Evolutionary conservation across 1,284 basidiomycete species (phyloP).

Genomic region (Dichomitus squalens): DNA sequence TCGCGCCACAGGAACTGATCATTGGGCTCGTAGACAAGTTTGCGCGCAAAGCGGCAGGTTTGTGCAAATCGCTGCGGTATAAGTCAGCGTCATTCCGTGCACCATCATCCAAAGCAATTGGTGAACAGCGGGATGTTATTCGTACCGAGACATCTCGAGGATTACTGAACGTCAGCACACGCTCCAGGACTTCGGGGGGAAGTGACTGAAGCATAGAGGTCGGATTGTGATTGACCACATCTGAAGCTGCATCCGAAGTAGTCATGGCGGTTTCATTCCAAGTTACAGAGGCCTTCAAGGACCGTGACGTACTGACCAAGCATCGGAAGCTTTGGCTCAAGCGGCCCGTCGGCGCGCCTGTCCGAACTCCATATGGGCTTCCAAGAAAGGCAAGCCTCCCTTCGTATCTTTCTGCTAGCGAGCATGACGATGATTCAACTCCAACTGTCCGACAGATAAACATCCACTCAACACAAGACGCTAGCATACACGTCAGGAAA

Average conservation of each 20-base stretch:
- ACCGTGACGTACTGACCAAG: not conserved
- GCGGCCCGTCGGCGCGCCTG: not conserved
- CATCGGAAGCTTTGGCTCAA: not conserved
- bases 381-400: too few species aligned
- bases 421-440: too few species aligned
- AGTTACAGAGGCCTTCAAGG: not conserved
- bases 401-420: too few species aligned
- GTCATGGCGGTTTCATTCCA: not conserved
- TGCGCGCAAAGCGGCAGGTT: slow-evolving; percentile 49
- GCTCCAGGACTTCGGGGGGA: slow-evolving; percentile 59
- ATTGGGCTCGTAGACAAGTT: slow-evolving; percentile 48
- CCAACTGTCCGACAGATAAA: too few species aligned
- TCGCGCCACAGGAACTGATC: slow-evolving; percentile 68
- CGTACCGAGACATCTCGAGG: slow-evolving; percentile 52
- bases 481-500: too few species aligned
- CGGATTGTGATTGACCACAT: not conserved
- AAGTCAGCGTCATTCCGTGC: not conserved
- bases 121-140: not conserved
- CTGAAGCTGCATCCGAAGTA: not conserved
- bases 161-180: slow-evolving; percentile 53
- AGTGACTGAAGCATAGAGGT: slow-evolving; percentile 30
- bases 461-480: too few species aligned
- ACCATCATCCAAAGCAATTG: too few species aligned
- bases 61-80: slow-evolving; percentile 45
- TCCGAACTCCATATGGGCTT: not conserved